A percentile compares a stretch with the other conserved stretches of the same genome.
Evolutionary conservation across 495 filamentous ascomycete species (phyloP).

Genomic region (Aspergillus kassunensis): DNA sequence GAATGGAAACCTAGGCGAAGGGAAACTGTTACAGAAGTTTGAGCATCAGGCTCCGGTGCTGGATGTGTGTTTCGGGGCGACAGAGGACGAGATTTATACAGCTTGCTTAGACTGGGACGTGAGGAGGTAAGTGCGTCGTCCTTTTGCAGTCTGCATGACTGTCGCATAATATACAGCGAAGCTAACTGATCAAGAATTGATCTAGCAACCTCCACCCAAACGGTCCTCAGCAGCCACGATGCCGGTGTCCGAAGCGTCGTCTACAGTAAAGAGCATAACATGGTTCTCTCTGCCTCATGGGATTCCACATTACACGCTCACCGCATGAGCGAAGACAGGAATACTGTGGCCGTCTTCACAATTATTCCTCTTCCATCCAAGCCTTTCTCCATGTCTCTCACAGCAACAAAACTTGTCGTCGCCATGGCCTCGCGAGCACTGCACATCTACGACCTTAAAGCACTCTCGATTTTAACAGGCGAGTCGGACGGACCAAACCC

Average conservation of each 20-base stretch:
- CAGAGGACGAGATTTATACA: conserved; percentile 75
- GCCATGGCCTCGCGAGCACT: conserved; percentile 91
- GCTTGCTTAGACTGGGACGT: conserved; percentile 85
- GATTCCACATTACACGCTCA: conserved; percentile 86
- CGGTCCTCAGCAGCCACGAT: conserved; percentile 71
- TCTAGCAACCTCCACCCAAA: conserved; percentile 65
- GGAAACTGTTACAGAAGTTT: conserved; percentile 63
- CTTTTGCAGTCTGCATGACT: neutral
- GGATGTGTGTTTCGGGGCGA: conserved; percentile 83
- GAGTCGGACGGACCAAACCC: conserved; percentile 38
- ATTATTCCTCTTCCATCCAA: conserved; percentile 71
- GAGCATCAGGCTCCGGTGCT: conserved; percentile 83
- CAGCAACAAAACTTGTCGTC: conserved; percentile 80
- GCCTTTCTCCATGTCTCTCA: conserved; percentile 80
- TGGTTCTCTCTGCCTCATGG: conserved; percentile 90
- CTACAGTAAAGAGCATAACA: conserved; percentile 68
- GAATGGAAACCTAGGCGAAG: conserved; percentile 51
- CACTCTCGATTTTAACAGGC: conserved; percentile 53
- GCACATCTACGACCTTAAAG: conserved; percentile 85
- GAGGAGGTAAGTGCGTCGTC: conserved; percentile 50
- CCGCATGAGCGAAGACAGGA: conserved; percentile 42
- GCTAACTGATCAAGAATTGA: conserved; percentile 56
- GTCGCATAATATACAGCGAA: neutral
- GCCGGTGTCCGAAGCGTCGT: conserved; percentile 77
- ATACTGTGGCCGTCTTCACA: conserved; percentile 44